Evolutionary conservation across 495 filamentous ascomycete species (phyloP), one percentile per base, ranked within the genome.

Genomic region (Aspergillus ostianus): DNA sequence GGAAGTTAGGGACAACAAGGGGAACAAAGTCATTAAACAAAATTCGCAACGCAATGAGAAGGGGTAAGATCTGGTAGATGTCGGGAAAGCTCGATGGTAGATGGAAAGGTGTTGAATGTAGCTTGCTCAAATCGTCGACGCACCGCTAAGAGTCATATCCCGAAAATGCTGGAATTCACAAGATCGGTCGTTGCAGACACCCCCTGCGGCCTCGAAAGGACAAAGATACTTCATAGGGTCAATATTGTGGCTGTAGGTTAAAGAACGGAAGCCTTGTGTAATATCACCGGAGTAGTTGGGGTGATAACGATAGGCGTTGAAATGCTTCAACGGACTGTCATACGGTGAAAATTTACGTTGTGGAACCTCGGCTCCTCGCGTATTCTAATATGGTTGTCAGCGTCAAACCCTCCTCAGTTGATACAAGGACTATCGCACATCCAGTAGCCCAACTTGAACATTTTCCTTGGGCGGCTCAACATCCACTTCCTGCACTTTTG

Each of bases 231-330:
- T 86, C 62, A 83, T 79, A 7, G 88, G 76, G 67, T 97, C 83
- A 70, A 98, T 93, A 56, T 84, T 85, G 73, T 93, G 86, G 71
- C 91, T 97, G 77, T 93, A 98, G 48, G 91, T 97, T 81, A 95
- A 78, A 62, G 95, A 98, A 72, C 86, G 87, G 70, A 91, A 87
- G 53, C 92, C 93, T 65, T 84, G 86, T 55, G 86, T 68, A 60
- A 94, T 87, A 47, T 85, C 74, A 29, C 89, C 66, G 55, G 80
- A 73, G 74, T 84, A 97, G 32, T 83, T 78, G 23, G 90, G 89
- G 72, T 97, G 91, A 66, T 90, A 95, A 57, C 94, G 91, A 76
- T 90, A 98, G 48, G 90, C 87, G 69, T 86, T 89, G 73, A 98
- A 97, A 56, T 81, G 80, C 61, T 82, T 85, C 61, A 98, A 74